Base-by-base conservation (phyloP, 768 basidiomycete genomes). In the Leccinellum albellum region DNA sequence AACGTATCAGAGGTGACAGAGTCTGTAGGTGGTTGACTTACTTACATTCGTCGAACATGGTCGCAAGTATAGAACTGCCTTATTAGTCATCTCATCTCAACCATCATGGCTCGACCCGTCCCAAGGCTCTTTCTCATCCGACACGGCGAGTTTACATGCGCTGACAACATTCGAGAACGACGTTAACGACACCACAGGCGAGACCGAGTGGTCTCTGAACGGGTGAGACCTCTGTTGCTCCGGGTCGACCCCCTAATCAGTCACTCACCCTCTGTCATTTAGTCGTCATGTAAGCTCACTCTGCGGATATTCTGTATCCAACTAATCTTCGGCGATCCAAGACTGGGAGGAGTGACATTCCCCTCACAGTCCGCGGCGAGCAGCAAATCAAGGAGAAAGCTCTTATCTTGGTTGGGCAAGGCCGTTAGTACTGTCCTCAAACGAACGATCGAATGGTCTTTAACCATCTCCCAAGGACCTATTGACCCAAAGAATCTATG, bases 151-250 rank as follows among this genome's bases (percentile, higher is more conserved):
- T 58, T 15, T 35, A 21, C 33, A 29, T 29, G 13, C n/a, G 23
- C 55, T 21, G 8, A 42, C 20, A 42, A 42, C 29, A 24, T 52
- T 40, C 52, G 20, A 47, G 17, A 31, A 13, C 42, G 21, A 46
- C 14, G n/a, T 17, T 58, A 51, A 70, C 55, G 3, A 35, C 15
- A 0, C 20, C 21, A 12, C 53, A 92, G 90, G 93, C 31, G 89
- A 97, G 76, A 98, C 95, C 2, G 94, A 95, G 70, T 98, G 94
- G 94, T 91, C 91, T 17, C 66, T 88, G 45, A 94, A 89, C 64
- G 94, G 93, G 84, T 87, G 55, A 70, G 82, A 15, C 54, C 26
- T 51, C 32, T 21, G 33, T 9, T 45, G 48, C 32, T 51, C 15
- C 4, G 17, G n/a, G n/a, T n/a, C n/a, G n/a, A 4, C 21, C 1